Evolutionary conservation across 73 alveolate genomes (phyloP).

Genomic region (Breviolum minutum): DNA sequence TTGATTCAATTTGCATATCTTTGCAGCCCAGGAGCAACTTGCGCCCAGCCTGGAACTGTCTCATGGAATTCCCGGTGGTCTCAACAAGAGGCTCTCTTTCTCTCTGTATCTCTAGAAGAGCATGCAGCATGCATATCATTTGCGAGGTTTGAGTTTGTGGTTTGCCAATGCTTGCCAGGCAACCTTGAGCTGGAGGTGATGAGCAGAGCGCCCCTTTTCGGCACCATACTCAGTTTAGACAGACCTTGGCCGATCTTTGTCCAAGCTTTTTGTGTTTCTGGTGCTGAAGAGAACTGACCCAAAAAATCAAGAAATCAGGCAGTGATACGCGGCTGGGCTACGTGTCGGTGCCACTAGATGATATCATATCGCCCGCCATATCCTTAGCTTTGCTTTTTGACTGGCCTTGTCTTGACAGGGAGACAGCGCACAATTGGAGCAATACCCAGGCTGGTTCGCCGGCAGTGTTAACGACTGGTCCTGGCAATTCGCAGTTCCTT

Average conservation of each 20-base stretch:
- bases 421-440: no score
- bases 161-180: not conserved
- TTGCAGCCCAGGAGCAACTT: conserved; percentile 64
- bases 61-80: conserved; percentile 87
- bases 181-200: conserved; percentile 87
- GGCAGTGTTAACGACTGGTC: conserved; percentile 69
- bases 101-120: not conserved
- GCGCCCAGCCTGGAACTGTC: conserved; percentile 83
- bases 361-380: conserved; percentile 65
- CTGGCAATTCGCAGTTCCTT: conserved; percentile 65
- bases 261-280: not conserved
- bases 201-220: conserved; percentile 93
- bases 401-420: no score
- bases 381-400: not conserved
- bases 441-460: conserved; percentile 17
- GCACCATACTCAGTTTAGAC: not conserved
- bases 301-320: not conserved
- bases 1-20: not conserved
- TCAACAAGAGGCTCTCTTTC: conserved; percentile 49
- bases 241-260: not conserved
- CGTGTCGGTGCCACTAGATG: conserved; percentile 50
- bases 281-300: not conserved
- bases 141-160: no score
- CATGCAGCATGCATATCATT: not conserved
- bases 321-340: conserved; percentile 89